These are phyloP conservation scores for Fistulina hepatica DNA, from an alignment of 1,284 basidiomycete species.

Conservation along the genomic window DNA sequence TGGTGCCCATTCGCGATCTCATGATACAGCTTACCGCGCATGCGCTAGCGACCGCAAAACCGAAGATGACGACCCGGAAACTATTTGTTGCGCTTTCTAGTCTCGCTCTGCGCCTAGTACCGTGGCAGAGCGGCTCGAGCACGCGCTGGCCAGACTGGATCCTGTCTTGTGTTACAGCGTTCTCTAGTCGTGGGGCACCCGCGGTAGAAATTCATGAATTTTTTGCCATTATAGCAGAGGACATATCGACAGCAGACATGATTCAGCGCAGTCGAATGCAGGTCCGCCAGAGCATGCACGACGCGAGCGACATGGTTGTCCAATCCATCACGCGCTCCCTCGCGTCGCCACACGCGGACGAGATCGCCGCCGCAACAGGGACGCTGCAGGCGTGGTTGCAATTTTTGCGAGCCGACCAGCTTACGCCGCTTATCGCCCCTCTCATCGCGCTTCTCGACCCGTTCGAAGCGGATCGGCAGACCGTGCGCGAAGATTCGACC, in stretches of 20 bases:
- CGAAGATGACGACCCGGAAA: constrained; percentile 70
- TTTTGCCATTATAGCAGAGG: constrained; percentile 75
- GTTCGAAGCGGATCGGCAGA: constrained; percentile 20
- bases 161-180: constrained; percentile 39
- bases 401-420: constrained; percentile 30
- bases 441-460: constrained; percentile 52
- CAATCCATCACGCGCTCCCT: constrained; percentile 38
- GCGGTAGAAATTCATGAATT: constrained; percentile 63
- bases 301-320: constrained; percentile 60
- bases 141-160: constrained; percentile 68
- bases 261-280: constrained; percentile 52
- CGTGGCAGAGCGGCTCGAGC: constrained; percentile 28
- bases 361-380: constrained; percentile 60
- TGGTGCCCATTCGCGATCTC: constrained; percentile 42
- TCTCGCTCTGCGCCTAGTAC: constrained; percentile 64
- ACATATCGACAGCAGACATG: constrained; percentile 64
- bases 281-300: constrained; percentile 50
- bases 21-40: constrained; percentile 54
- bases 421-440: constrained; percentile 52
- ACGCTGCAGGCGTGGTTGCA: constrained; percentile 68
- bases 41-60: constrained; percentile 40
- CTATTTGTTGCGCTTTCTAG: constrained; percentile 76
- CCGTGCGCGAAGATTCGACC: constrained; percentile 15
- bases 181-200: constrained; percentile 46
- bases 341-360: constrained; percentile 24